Base-by-base conservation (phyloP, 2,329 filamentous ascomycete species). In the Diatrype stigma region DNA sequence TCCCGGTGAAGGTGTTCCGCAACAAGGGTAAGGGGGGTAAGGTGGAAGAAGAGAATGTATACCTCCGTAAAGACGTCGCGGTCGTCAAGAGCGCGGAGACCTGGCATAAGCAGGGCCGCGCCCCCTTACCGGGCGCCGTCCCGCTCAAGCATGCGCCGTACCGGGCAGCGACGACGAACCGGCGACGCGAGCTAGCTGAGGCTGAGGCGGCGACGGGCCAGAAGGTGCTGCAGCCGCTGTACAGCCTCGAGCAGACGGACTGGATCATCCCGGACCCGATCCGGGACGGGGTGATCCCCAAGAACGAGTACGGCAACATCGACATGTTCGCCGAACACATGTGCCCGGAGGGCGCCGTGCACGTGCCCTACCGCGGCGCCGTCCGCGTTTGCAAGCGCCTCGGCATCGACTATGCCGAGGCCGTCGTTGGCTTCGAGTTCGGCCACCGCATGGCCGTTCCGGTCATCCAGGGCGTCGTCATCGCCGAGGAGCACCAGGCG, bases 101-200 rank as follows among this genome's bases (percentile, higher is more conserved):
- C 1, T 99, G 94, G 94, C 94, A 97, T 67, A 96, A 96, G 67
- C 93, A 96, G 74, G 94, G 94, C 0, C 82, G 93, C 11, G 86
- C 85, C 23, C 84, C 94, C 3, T 79, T 81, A 23, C 64, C 76
- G 0, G 90, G 89, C 3, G 84, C 87, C 57, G 72, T 83, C 46
- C 89, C 94, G 0, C 71, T 96, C 53, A 99, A 99, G 67, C 79
- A 82, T 40, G 94, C 96, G 0, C 90, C 93, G 0, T 91, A 94
- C 65, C 87, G 94, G 40, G 94, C 91, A 16, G 93, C 96, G 3
- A 99, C 94, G 0, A 80, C 89, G 2, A 90, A 91, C 48, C 81
- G 94, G 21, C 89, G 91, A 61, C 84, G 92, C 46, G 94, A 96
- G 67, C 87, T 97, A 42, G 87, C 95, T 59, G 91, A 96, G 64